phyloP scores from a whole-genome alignment of 768 basidiomycete genomes.

The Xanthoconium stramineum region DNA sequence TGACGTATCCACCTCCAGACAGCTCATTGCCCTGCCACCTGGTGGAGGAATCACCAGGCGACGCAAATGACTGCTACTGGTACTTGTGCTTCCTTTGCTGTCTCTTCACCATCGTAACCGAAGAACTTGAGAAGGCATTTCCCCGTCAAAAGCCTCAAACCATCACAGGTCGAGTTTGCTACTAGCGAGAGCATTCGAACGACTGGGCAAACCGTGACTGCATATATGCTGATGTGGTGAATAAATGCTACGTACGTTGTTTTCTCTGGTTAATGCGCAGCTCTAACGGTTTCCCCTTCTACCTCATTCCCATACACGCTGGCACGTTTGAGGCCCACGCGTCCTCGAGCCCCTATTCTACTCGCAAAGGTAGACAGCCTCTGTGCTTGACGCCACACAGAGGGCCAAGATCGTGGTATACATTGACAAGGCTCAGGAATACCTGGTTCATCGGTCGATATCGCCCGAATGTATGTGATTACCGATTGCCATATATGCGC shows the following conservation, averaged over 20 bases:
- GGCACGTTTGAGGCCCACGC: not conserved
- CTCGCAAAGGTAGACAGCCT: not conserved
- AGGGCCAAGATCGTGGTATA: no score
- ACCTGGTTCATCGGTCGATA: no score
- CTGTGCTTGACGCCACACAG: not conserved
- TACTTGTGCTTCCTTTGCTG: not conserved
- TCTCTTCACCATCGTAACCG: not conserved
- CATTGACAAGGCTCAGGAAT: no score
- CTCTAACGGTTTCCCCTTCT: not conserved
- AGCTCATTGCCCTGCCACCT: not conserved
- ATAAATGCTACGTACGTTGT: not conserved
- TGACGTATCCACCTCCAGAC: not conserved
- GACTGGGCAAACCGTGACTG: not conserved
- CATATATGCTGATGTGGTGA: not conserved
- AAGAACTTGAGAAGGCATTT: not conserved
- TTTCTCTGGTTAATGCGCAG: no score
- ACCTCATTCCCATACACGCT: not conserved
- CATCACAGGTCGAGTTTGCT: not conserved
- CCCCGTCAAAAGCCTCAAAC: not conserved
- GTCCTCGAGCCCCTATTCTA: not conserved
- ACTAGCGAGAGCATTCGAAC: not conserved
- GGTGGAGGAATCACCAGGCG: not conserved
- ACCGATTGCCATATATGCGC: not conserved
- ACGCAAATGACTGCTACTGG: not conserved
- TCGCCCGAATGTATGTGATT: conserved; percentile 35